Conservation (phyloP, 805 yeast species). For the Saccharomycopsis schoenii region DNA sequence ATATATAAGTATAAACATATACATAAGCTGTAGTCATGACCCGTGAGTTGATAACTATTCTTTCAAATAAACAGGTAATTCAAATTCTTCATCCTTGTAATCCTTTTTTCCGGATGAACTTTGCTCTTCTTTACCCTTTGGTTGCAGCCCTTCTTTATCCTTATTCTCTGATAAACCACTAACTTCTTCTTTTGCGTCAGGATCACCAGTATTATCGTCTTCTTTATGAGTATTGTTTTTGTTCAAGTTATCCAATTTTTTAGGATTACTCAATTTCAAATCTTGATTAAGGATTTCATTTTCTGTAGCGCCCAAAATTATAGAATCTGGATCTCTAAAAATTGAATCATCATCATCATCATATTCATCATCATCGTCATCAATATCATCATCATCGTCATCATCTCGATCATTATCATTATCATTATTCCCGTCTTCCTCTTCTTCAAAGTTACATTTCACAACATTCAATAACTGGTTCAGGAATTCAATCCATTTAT, state of each 20-base stretch:
- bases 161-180: background rate
- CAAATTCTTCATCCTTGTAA: background rate
- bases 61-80: background rate
- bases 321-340: constrained; percentile 12
- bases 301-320: constrained; percentile 12
- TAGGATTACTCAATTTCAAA: constrained; percentile 11
- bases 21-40: background rate
- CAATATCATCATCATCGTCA: constrained; percentile 7
- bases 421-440: constrained; percentile 5
- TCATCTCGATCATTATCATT: background rate
- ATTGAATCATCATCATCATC: constrained; percentile 6
- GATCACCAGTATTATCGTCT: background rate
- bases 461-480: constrained; percentile 4
- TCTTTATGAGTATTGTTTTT: background rate
- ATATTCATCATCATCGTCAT: constrained; percentile 11
- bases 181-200: background rate
- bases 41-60: background rate
- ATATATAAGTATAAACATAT: background rate
- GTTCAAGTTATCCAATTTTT: constrained; percentile 6
- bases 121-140: background rate
- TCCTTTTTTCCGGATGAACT: background rate
- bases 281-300: constrained; percentile 15
- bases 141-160: background rate
- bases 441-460: constrained; percentile 9
- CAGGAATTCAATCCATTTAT: constrained; percentile 9